Conservation (phyloP, 768 basidiomycete species). For the Sporobolomyces phaffii region DNA sequence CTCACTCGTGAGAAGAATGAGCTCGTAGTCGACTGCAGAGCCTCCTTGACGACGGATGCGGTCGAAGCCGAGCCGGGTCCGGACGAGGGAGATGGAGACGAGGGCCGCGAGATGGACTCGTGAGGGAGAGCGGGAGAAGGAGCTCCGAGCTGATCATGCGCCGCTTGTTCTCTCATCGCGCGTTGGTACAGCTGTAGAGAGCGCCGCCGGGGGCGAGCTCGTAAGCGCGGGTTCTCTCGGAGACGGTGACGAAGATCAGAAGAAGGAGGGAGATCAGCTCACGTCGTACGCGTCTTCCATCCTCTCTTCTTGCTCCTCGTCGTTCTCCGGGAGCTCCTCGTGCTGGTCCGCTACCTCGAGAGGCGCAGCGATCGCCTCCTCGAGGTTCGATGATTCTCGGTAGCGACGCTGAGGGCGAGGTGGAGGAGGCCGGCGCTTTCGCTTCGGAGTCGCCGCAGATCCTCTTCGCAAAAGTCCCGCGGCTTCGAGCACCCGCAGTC, state of each 20-base stretch:
- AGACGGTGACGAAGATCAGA: neutral
- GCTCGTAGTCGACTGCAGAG: neutral
- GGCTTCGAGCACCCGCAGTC: constrained; percentile 75
- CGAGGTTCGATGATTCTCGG: constrained; percentile 2
- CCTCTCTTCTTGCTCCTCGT: constrained; percentile 27
- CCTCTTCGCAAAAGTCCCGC: constrained; percentile 62
- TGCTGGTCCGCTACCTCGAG: constrained; percentile 13
- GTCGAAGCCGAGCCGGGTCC: neutral
- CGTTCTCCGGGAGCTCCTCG: neutral
- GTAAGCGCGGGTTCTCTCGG: neutral
- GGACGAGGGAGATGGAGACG: neutral
- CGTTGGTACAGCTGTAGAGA: constrained; percentile 28
- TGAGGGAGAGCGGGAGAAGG: neutral
- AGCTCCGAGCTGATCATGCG: neutral
- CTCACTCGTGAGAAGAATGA: constrained; percentile 10
- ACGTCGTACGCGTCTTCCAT: constrained; percentile 39
- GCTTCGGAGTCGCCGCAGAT: constrained; percentile 11
- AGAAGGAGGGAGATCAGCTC: neutral
- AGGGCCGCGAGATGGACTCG: neutral
- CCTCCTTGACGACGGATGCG: constrained; percentile 6
- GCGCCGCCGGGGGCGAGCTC: neutral
- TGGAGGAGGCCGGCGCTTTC: constrained; percentile 20
- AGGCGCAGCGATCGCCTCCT: neutral
- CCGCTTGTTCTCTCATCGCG: constrained; percentile 26
- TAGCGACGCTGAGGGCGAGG: constrained; percentile 33